phyloP scores from a whole-genome alignment of 306 rosid genomes.

The Malus sieversii region DNA sequence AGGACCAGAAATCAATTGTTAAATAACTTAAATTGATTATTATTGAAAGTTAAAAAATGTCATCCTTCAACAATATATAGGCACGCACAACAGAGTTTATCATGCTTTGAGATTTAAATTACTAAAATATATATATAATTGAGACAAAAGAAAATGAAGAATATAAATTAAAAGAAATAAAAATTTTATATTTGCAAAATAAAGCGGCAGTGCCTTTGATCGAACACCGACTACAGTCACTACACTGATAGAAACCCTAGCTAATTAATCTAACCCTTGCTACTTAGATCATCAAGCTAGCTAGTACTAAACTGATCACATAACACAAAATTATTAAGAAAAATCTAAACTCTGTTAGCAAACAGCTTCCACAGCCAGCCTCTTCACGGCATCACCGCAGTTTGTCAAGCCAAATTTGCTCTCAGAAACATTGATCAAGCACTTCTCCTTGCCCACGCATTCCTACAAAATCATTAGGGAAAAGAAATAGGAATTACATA shows the following conservation, averaged over 20 bases:
- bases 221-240: too few species aligned
- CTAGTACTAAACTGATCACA: not conserved
- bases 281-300: not conserved
- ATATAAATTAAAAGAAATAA: too few species aligned
- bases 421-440: constrained; percentile 31
- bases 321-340: not conserved
- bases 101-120: not conserved
- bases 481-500: not conserved
- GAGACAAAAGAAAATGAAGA: too few species aligned
- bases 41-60: too few species aligned
- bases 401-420: constrained; percentile 28
- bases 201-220: too few species aligned
- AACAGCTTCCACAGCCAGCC: constrained; percentile 45
- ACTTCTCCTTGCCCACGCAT: constrained; percentile 38
- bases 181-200: too few species aligned
- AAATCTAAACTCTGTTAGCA: constrained; percentile 13
- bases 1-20: too few species aligned
- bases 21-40: too few species aligned
- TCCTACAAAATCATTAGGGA: constrained; percentile 4
- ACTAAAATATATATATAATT: not conserved
- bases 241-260: too few species aligned
- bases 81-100: too few species aligned
- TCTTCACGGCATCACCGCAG: constrained; percentile 26
- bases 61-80: not conserved
- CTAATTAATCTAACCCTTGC: not conserved